Evolutionary conservation across 2,329 filamentous ascomycete species (phyloP), one percentile per base, ranked within the genome.

Genomic region (Fusarium continuum): DNA sequence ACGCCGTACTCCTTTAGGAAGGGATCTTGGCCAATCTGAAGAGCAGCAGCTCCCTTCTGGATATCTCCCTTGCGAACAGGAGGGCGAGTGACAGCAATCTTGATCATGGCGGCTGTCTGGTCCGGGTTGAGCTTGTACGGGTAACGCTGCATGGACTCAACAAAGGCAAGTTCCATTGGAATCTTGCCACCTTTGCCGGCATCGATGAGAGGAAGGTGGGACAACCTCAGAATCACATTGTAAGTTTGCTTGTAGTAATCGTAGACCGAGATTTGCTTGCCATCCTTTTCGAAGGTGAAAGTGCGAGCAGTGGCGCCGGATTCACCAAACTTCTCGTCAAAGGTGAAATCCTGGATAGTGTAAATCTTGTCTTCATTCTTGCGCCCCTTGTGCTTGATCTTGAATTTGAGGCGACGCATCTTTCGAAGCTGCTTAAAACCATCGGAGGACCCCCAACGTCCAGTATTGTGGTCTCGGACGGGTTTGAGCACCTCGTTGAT

Each of bases 31-130:
- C 94, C 81, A 64, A 90, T 84, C 0, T 78, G 72, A 8, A 97
- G 85, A 14, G 90, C 90, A 4, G 84, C 74, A 43, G 87, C 78
- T 32, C 73, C 72, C 7, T 50, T 52, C 50, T 76, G 67, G 67
- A 98, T 93, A 17, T 90, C 86, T 0, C 74, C 68, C 65, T 86
- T 85, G n/a, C 95, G 91, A 25, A 87, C 74, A 0, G 75, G 73
- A 0, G 95, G 95, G 2, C 89, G 84, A 6, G 90, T 92, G 5
- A 97, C 94, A 0, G 94, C 93, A 70, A 94, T 92, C 75, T 91
- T 94, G 79, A 99, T 97, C 95, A 99, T 99, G 6, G 84, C 78
- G 0, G 89, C 80, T 0, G 94, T 97, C 78, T 96, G 82, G 0
- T 77, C 73, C 0, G 83, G 80, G 48, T 83, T 83, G 2, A 91